A percentile compares a stretch with the other conserved stretches of the same genome.
phyloP scores from a whole-genome alignment of 148 eudicot genomes.

The Vaccinium macrocarpon region DNA sequence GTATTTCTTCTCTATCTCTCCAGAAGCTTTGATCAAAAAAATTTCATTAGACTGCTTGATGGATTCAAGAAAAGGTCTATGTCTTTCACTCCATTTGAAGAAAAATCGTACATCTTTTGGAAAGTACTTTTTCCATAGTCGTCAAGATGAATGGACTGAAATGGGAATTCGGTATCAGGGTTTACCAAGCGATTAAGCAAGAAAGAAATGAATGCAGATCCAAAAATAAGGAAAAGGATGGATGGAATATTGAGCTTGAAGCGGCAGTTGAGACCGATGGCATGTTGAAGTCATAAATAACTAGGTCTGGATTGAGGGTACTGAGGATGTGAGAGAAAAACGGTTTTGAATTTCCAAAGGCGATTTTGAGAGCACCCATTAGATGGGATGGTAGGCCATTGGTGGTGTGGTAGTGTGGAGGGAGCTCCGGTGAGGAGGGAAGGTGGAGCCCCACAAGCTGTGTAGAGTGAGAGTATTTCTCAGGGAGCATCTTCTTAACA shows the following conservation, averaged over 20 bases:
- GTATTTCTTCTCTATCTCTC: conserved; percentile 23
- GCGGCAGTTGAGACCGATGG: conserved; percentile 29
- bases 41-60: neutral
- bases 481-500: neutral
- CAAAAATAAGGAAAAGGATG: conserved; percentile 16
- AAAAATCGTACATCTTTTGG: neutral
- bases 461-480: neutral
- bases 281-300: conserved; percentile 28
- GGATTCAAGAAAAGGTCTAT: neutral
- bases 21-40: conserved; percentile 13
- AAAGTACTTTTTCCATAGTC: conserved; percentile 11
- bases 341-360: conserved; percentile 20
- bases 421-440: conserved; percentile 10
- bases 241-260: conserved; percentile 14
- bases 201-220: conserved; percentile 12
- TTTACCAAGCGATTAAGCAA: neutral
- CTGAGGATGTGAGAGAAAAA: neutral
- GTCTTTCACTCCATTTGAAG: too few relatives aligned
- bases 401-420: conserved; percentile 30
- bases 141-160: conserved; percentile 1
- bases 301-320: conserved; percentile 23
- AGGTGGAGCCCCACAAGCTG: conserved; percentile 1
- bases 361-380: conserved; percentile 22
- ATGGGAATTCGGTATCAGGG: conserved; percentile 18
- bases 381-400: conserved; percentile 33